phyloP scores from a whole-genome alignment of 768 basidiomycete species.

The Kwoniella europaea region DNA sequence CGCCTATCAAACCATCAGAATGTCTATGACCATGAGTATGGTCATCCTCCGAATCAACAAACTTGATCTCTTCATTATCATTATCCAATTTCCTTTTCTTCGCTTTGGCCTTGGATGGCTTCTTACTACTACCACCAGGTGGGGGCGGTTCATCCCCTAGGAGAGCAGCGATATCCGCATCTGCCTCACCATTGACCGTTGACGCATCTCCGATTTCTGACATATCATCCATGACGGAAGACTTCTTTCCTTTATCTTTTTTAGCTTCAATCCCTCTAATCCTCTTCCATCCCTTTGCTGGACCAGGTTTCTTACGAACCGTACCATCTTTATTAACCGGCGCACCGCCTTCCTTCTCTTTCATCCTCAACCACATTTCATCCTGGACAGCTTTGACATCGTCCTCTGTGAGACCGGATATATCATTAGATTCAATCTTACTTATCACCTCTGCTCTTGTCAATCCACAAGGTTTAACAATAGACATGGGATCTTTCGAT shows the following conservation, averaged over 20 bases:
- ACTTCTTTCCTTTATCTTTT: not conserved
- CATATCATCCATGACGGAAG: slow-evolving; percentile 5
- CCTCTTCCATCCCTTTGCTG: slow-evolving; percentile 52
- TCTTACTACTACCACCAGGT: not conserved
- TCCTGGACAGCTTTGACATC: slow-evolving; percentile 53
- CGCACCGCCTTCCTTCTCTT: slow-evolving; percentile 29
- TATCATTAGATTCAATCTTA: slow-evolving; percentile 35
- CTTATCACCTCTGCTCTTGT: slow-evolving; percentile 45
- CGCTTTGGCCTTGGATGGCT: slow-evolving; percentile 28
- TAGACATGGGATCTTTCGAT: slow-evolving; percentile 37
- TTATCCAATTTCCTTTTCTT: slow-evolving; percentile 29
- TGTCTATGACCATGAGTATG: slow-evolving; percentile 7
- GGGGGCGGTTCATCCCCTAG: slow-evolving; percentile 23
- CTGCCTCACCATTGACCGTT: slow-evolving; percentile 31
- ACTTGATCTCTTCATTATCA: slow-evolving; percentile 15
- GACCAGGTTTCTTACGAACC: slow-evolving; percentile 54
- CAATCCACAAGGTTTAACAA: slow-evolving; percentile 47
- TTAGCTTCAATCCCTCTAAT: slow-evolving; percentile 31
- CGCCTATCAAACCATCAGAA: slow-evolving; percentile 12
- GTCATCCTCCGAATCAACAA: slow-evolving; percentile 21
- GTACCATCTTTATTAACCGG: slow-evolving; percentile 54
- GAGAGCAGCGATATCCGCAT: slow-evolving; percentile 48
- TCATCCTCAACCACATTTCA: slow-evolving; percentile 43
- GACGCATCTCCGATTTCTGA: slow-evolving; percentile 30
- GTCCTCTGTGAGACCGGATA: slow-evolving; percentile 41